phyloP scores from a whole-genome alignment of 2,329 filamentous ascomycete species.

The Colletotrichum tanaceti region DNA sequence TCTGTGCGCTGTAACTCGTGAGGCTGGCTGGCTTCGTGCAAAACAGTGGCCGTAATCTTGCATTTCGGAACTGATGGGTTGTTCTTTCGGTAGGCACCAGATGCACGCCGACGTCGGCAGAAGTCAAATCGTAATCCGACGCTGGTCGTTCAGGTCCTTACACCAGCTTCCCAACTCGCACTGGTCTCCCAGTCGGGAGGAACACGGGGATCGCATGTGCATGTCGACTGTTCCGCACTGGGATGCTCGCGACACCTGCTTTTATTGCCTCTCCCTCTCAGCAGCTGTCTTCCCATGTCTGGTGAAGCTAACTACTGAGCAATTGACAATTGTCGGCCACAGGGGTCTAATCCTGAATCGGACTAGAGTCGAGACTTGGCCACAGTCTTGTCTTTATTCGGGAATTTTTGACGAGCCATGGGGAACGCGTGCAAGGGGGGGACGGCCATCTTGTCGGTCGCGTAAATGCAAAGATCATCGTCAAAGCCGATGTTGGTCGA shows the following conservation, averaged over 20 bases:
- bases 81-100: not conserved
- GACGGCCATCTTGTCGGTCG: constrained; percentile 4
- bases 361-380: constrained; percentile 22
- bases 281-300: constrained; percentile 24
- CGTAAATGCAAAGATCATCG: constrained; percentile 4
- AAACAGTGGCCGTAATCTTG: too few relatives aligned
- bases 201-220: constrained; percentile 31
- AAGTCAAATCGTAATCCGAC: constrained; percentile 2
- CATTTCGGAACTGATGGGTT: constrained; percentile 2
- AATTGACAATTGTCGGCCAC: constrained; percentile 4
- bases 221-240: constrained; percentile 29
- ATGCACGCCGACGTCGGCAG: constrained; percentile 2
- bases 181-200: constrained; percentile 36
- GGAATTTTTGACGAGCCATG: constrained; percentile 42
- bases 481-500: constrained; percentile 17
- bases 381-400: constrained; percentile 48
- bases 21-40: not conserved
- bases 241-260: constrained; percentile 25
- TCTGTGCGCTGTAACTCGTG: not conserved
- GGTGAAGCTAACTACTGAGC: constrained; percentile 1
- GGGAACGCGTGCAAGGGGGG: constrained; percentile 15
- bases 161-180: constrained; percentile 25
- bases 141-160: constrained; percentile 22
- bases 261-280: constrained; percentile 26
- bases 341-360: constrained; percentile 33